Evolutionary conservation across 306 rosid genomes (phyloP).

Genomic region (Acacia confusa): DNA sequence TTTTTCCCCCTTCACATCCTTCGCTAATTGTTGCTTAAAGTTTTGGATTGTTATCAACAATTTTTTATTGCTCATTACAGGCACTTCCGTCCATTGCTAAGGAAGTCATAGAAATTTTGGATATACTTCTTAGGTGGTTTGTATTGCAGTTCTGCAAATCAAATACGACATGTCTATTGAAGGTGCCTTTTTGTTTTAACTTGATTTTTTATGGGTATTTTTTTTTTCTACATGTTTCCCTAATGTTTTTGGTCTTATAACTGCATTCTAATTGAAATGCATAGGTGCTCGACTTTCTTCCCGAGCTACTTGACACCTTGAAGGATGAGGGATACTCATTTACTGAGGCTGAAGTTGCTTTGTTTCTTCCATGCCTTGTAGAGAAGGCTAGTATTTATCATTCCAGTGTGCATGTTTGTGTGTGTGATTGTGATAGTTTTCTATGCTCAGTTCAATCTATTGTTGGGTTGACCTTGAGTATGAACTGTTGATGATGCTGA

Average conservation of each 20-base stretch:
- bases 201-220: neutral
- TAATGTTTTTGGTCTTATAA: neutral
- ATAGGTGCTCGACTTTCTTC: constrained; percentile 96
- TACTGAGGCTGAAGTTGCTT: constrained; percentile 89
- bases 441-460: neutral
- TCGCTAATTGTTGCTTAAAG: neutral
- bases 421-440: neutral
- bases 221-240: constrained; percentile 6
- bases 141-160: constrained; percentile 97
- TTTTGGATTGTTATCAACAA: neutral
- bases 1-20: constrained; percentile 15
- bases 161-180: constrained; percentile 91
- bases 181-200: constrained; percentile 51
- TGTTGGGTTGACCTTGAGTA: constrained; percentile 14
- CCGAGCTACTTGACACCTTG: constrained; percentile 78
- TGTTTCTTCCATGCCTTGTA: constrained; percentile 86
- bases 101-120: constrained; percentile 88
- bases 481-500: neutral
- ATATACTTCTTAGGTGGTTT: constrained; percentile 93
- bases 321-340: constrained; percentile 78
- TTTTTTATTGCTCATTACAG: constrained; percentile 44
- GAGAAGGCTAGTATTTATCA: constrained; percentile 70
- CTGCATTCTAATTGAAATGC: constrained; percentile 23
- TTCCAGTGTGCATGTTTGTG: constrained; percentile 2
- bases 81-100: constrained; percentile 82